phyloP scores from a whole-genome alignment of 306 rosid genomes.

The Prosopis cineraria region DNA sequence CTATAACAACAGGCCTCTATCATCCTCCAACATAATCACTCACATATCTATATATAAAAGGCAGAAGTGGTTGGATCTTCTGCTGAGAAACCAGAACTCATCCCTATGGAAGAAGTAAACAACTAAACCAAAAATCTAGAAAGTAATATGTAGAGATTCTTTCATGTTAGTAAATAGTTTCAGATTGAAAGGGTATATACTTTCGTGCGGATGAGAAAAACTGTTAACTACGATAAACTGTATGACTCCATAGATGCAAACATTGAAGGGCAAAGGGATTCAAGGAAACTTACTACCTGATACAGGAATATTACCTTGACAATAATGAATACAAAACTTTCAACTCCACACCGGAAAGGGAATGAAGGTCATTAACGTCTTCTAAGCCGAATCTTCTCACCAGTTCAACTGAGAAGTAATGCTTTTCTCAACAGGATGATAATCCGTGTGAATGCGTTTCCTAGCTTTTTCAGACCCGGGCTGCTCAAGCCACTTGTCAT shows the following conservation, averaged over 20 bases:
- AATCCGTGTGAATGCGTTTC: conserved; percentile 75
- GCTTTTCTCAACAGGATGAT: conserved; percentile 85
- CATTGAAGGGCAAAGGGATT: conserved; percentile 25
- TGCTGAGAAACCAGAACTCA: no score
- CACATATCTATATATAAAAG: no score
- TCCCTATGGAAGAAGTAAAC: not conserved
- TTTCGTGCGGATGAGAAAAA: no score
- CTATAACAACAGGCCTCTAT: no score
- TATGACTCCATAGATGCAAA: conserved; percentile 44
- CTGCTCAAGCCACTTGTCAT: conserved; percentile 80
- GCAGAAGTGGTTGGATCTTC: no score
- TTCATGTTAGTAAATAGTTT: no score
- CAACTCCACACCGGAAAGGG: not conserved
- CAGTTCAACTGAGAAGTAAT: conserved; percentile 89
- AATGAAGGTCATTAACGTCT: conserved; percentile 28
- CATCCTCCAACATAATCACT: no score
- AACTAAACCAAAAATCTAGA: conserved; percentile 12
- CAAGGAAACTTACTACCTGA: conserved; percentile 7
- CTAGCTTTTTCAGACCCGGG: conserved; percentile 92
- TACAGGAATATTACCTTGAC: conserved; percentile 21
- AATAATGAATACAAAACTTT: conserved; percentile 22
- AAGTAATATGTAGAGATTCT: conserved; percentile 23
- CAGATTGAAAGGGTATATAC: no score
- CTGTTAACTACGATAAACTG: conserved; percentile 56
- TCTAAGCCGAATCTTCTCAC: conserved; percentile 44